Evolutionary conservation across 768 basidiomycete genomes (phyloP), one percentile per base, ranked within the genome.

Genomic region (Boletus rex-veris): DNA sequence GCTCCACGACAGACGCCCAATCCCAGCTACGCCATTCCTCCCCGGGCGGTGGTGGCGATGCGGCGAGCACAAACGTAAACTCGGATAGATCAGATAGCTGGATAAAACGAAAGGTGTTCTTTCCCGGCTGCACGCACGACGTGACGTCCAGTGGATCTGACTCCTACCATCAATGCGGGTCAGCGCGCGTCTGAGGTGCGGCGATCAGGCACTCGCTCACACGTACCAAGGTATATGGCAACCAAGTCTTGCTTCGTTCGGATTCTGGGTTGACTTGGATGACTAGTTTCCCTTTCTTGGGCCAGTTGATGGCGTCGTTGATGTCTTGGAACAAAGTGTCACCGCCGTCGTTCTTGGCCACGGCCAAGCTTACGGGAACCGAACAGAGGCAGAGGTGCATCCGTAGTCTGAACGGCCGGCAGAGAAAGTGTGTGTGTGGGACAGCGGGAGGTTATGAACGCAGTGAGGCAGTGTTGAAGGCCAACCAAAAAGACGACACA

Each of bases 91-190:
- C 64, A 7, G 71, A 71, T 15, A 84, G 65, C 33, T 82, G 81
- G 40, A 83, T 77, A 50, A 83, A 73, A 36, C 76, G 73, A 49
- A 84, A 64, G 5, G 71, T 63, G 63, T 84, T 84, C 37, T 55
- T 64, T 9, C 82, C 82, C 39, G 73, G 68, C 31, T 58, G 67
- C 1, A 83, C 59, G 54, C 63, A 67, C 4, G 68, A 43, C 38
- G 79, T 77, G 43, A 83, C 68, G 44, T 80, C 73, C 19, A 78
- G 50, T 36, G 73, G 63, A 18, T 58, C 57, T 42, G 62, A 56
- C 45, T 67, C 70, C 76, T 68, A 35, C 6, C 33, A 35, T 35
- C 7, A 1, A 12, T 14, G 15, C 8, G 14, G 5, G 31, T 55
- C 16, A 51, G 42, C 16, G 31, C 18, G 33, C 33, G 28, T 8